Evolutionary conservation across 2,329 filamentous ascomycete species (phyloP), one percentile per base, ranked within the genome.

Genomic region (Fusarium caatingaense): DNA sequence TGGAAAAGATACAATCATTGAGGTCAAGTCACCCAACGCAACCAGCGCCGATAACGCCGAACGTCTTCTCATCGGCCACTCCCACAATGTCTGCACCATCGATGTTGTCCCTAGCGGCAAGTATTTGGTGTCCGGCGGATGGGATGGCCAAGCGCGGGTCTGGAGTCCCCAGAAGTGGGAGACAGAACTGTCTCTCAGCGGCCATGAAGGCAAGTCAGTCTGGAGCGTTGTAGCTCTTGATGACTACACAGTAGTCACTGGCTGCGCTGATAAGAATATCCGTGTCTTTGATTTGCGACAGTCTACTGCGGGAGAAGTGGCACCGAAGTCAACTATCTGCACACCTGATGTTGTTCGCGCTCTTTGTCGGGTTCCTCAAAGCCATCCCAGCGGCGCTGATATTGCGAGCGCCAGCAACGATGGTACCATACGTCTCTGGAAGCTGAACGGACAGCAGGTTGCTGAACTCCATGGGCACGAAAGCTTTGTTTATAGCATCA

Each of bases 361-460:
- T n/a, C 85, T 99, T 12, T 95, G 92, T 80, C 90, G 89, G 73
- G 83, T 98, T n/a, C 91, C 93, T 1, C 78, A 84, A 25, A 88
- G 88, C 27, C 93, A 97, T 77, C 86, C 91, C 18, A 94, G 91
- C 23, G 92, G 93, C 15, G 95, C 94, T 20, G 91, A 97, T n/a
- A 94, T 99, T 78, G 96, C 94, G 47, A 97, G 94, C 45, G 94
- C 96, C 18, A 93, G 93, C 73, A 99, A 98, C 76, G 96, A 99
- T 76, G 93, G 93, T 28, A 84, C 94, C 21, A 92, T 99, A 66
- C 89, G 94, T 47, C 80, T 98, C 7, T 99, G 94, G 92, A 96
- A 91, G 37, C 77, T 97, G 27, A 88, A 91, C 56, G 96, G 96
- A 0, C 85, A 91, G 51, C 87, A 93, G 62, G 84, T 97, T 13